Conservation (phyloP, 805 yeast species). For the Spathaspora passalidarum region DNA sequence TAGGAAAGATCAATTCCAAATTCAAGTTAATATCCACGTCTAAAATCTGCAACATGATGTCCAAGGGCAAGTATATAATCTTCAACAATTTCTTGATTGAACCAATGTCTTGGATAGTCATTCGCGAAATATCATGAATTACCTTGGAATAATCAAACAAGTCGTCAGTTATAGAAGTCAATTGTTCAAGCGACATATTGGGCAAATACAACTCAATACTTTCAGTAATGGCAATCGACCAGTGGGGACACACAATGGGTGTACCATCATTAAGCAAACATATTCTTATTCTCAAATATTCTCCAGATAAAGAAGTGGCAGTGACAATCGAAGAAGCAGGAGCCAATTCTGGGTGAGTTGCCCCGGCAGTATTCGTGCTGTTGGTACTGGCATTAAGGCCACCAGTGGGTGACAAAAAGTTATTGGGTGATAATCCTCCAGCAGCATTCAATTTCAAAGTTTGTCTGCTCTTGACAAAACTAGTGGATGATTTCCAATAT, state of each 20-base stretch:
- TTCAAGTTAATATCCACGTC: constrained; percentile 63
- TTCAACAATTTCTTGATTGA: constrained; percentile 44
- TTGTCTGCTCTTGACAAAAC: constrained; percentile 38
- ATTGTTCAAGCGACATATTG: constrained; percentile 51
- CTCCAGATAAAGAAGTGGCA: constrained; percentile 85
- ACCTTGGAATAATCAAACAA: constrained; percentile 41
- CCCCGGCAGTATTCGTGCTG: constrained; percentile 6
- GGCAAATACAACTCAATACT: constrained; percentile 59
- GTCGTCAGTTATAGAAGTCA: constrained; percentile 35
- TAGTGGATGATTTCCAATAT: constrained; percentile 88
- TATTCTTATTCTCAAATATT: constrained; percentile 66
- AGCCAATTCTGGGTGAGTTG: constrained; percentile 17
- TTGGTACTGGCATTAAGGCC: background rate
- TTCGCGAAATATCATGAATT: constrained; percentile 33
- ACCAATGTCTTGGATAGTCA: constrained; percentile 34
- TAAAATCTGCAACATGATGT: constrained; percentile 52
- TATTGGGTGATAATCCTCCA: constrained; percentile 41
- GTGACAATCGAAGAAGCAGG: constrained; percentile 70
- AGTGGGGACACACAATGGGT: constrained; percentile 74
- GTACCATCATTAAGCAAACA: constrained; percentile 79
- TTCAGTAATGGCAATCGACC: constrained; percentile 50
- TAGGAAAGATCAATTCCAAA: constrained; percentile 76
- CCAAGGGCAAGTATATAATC: constrained; percentile 57
- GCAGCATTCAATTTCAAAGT: constrained; percentile 31
- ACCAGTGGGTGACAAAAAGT: constrained; percentile 31